Evolutionary conservation across 176 grass and related monocot genomes (phyloP), one percentile per base, ranked within the genome.

Genomic region (Musa troglodytarum): DNA sequence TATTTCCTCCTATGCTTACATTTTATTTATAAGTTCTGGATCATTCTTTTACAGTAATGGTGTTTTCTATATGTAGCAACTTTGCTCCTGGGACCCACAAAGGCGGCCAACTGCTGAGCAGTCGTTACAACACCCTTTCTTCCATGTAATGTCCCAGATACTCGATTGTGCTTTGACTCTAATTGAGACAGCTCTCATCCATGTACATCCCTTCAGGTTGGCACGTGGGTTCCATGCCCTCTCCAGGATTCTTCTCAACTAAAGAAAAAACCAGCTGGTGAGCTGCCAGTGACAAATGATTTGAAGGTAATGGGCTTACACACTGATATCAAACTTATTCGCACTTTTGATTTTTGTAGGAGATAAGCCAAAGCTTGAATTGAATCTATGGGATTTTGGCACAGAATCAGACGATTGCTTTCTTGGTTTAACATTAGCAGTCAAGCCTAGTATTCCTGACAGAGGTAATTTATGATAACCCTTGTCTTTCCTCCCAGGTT

Each of bases 71-170:
- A 61, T 1, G 21, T 54, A 96, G 92, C 83, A 84, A 88, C 83
- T 96, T 68, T 96, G 92, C 57, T 96, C 89, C 61, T 96, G 92
- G 92, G 89, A 96, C 84, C 92, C 87, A 10, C 81, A 15, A 77
- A 90, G 81, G 72, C 89, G 92, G 81, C 89, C 92, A 82, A 92
- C 83, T 61, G 89, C 87, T 55, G 92, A 96, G 79, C 89, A 96
- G 85, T 75, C 83, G 74, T 78, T 96, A 78, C 89, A 90, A 0
- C 92, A 96, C 71, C 87, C 92, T 23, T 96, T 92, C 84, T 96
- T 96, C 84, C 87, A 92, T 79, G 92, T 96, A 96, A 73, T 77
- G 24, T 51, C 74, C 70, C 81, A 17, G 49, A 49, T 57, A 63
- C 73, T 74, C 20, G 54, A 6, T 29, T 82, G 4, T 75, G 9